Evolutionary conservation across 306 rosid genomes (phyloP), one percentile per base, ranked within the genome.

Genomic region (Lathyrus oleraceus): DNA sequence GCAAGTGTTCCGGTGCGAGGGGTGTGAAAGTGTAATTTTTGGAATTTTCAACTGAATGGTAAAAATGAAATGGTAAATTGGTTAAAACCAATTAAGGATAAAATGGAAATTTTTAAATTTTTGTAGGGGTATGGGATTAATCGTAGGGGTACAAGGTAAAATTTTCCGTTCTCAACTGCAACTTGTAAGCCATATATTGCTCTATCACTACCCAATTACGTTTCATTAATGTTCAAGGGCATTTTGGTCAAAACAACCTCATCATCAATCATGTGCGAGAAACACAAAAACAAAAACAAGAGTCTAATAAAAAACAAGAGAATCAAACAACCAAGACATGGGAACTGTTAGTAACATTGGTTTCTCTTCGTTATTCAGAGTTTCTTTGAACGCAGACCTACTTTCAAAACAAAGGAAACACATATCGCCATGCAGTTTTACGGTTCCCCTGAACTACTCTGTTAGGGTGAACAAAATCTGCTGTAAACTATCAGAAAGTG

Each of bases 401-500:
- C 23, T 76, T 9, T 63, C 66, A 39, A 83, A 81, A 9, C 85
- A 72, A 53, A 76, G 40, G 10, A 73, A 52, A 63, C 63, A 49
- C 49, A 59, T 21, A 47, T 61, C 58, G 4, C n/a, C 77, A 54
- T 13, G 72, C 82, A 57, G 47, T 79, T 64, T 62, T 32, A 61
- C 45, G 32, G 44, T 58, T 60, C 78, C 80, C 48, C 44, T 62
- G 39, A 81, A 42, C 45, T 56, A 40, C 40, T 28, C 56, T 3
- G 36, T 44, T 49, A 81, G 76, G 48, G 40, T 39, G 35, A 78
- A 32, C 71, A 81, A 32, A 72, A 79, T 88, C 40, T 79, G 42
- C 67, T 86, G 92, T 69, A 79, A 72, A 63, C 51, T 84, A 13
- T 71, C 91, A 21, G 96, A 84, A 78, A 85, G 82, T 71, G 92